Evolutionary conservation across 768 basidiomycete species (phyloP), one percentile per base, ranked within the genome.

Genomic region (Leucocoprinus sp.): DNA sequence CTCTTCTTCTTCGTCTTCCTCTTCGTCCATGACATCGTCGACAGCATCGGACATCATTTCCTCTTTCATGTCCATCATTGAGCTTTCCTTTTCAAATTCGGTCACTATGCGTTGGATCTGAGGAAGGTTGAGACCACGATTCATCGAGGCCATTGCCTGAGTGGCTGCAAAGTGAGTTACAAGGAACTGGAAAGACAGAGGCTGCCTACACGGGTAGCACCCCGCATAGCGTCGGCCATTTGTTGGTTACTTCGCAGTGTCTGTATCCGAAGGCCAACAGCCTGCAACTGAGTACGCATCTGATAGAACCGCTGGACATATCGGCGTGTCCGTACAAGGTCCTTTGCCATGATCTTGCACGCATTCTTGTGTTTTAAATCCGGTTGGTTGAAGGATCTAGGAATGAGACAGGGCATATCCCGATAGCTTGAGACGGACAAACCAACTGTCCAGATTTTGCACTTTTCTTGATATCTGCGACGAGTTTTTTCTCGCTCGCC

Each of bases 21-120:
- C 93, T 24, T 86, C 84, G 52, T 93, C 90, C 85, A 97, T 95
- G 39, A 86, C 93, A 55, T 97, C 95, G 64, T 98, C 96, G 12
- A 98, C 87, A 11, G 92, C 86, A 50, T 98, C 96, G 17, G 88
- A 90, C 96, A 97, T 99, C 89, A 98, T 97, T 62, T 96, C 95
- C 66, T 97, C 96, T 63, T 97, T 99, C 96, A 99, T 98, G 65
- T 99, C 96, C 96, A 99, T 99, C 66, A 84, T 91, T 4, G 91
- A 81, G 55, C 86, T 95, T 66, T 99, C 96, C 57, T 81, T 85
- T 70, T 99, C 96, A 57, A 99, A 99, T 37, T 99, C 95, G 55
- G 82, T 90, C 89, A 99, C 93, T 60, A 98, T 98, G 43, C 81
- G 79, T 61, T 93, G 89, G 49, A 99, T 98, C 50, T 80, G 79